These are phyloP conservation scores for Inga leiocalycina DNA, from an alignment of 306 rosid species.

Conservation along the genomic window DNA sequence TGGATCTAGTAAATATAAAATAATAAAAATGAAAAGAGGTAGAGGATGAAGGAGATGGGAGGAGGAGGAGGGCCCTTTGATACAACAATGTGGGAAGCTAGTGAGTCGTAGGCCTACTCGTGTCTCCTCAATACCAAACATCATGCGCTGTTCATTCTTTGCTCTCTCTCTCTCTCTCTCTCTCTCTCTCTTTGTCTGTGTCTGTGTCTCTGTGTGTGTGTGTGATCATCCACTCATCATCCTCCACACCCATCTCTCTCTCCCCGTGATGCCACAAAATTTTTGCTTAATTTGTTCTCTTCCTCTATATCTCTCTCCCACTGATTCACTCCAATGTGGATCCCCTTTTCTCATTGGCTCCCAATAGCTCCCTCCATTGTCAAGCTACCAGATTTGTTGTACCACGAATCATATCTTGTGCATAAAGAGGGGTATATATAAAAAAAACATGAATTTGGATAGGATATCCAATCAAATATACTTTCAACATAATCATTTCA, in stretches of 20 bases:
- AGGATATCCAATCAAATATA: no score
- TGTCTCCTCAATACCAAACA: conserved; percentile 55
- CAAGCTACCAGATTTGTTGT: neutral
- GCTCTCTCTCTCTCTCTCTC: neutral
- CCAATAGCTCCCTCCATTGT: neutral
- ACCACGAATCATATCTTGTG: neutral
- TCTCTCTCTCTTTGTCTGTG: conserved; percentile 1
- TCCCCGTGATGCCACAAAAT: conserved; percentile 8
- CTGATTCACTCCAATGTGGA: neutral
- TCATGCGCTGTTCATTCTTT: conserved; percentile 48
- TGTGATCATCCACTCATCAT: conserved; percentile 53
- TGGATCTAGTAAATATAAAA: neutral
- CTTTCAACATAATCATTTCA: neutral
- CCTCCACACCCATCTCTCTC: conserved; percentile 49
- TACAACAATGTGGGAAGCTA: conserved; percentile 39
- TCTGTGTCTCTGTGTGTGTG: no score
- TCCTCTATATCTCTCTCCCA: neutral
- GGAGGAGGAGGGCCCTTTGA: conserved; percentile 38
- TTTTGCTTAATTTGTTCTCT: neutral
- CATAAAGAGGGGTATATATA: neutral
- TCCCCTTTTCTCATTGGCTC: neutral
- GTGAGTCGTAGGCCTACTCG: conserved; percentile 29
- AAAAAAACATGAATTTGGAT: no score
- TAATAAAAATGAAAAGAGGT: neutral
- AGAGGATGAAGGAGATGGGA: neutral